Base-by-base conservation (phyloP, 352 stramenopile species). In the Pythium chondricola region DNA sequence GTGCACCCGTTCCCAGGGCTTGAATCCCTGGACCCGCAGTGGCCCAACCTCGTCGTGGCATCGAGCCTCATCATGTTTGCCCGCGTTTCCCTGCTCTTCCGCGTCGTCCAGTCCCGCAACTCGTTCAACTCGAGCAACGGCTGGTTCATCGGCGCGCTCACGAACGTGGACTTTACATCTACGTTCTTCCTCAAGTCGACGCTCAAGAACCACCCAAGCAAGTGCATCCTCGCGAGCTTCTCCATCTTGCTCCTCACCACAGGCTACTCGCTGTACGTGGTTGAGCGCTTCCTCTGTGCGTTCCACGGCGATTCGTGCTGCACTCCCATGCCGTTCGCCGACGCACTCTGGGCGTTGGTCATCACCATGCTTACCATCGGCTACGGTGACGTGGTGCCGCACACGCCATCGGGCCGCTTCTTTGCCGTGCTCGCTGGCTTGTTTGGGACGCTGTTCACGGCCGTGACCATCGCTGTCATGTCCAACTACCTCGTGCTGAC, bases 71-170 rank as follows among this genome's bases (percentile, higher is more conserved):
- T 76, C 52, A 90, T 88, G 75, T 83, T 85, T 31, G 29, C 47
- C 14, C 67, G 78, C 25, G 53, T 88, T 16, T 65, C 44, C 35
- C 64, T 89, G 46, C 39, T 81, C 8, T 27, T 84, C 13, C 72
- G 76, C 20, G 67, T 86, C 21, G 62, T 84, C 35, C 62, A 83
- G 43, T 80, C 77, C 47, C 73, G 66, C 35, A 75, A 74, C 59
- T 73, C 75, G 52, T 86, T 91, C 61, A 91, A 88, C 47, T 76
- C 74, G 45, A 88, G 67, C 63, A 88, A 88, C 49, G 74, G 76
- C 33, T 86, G 76, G 74, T 91, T 91, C 58, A 88, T 91, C 48
- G 61, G 72, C 27, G 57, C 80, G 38, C 63, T 88, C 36, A 91
- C 80, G 18, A 88, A 88, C 41, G 73, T 91, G 24, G 74, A 91